These are phyloP conservation scores for Penicillium sp. DNA, from an alignment of 2,329 filamentous ascomycete genomes.

Conservation along the genomic window DNA sequence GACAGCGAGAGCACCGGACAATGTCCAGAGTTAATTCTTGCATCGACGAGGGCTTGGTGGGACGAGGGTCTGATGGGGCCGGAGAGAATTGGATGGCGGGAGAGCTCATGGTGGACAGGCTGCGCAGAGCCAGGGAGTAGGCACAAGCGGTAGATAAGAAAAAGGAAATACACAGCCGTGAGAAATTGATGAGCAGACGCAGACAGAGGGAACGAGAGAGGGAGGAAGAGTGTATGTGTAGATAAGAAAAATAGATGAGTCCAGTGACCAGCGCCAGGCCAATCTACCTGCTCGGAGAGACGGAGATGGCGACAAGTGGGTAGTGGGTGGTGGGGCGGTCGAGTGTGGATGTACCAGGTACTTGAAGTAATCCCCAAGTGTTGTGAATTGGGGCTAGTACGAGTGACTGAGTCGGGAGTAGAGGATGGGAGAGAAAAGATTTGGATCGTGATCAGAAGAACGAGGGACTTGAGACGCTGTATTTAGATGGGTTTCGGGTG, in stretches of 20 bases:
- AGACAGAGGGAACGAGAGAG: no score
- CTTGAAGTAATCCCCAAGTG: no score
- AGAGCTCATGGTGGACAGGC: conserved; percentile 28
- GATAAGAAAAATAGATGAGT: no score
- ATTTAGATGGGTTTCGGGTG: neutral
- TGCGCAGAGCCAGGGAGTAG: neutral
- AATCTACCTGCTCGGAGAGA: no score
- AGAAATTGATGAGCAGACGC: no score
- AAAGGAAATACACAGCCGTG: no score
- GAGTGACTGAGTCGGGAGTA: neutral
- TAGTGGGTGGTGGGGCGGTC: no score
- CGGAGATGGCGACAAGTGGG: no score
- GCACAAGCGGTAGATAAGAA: neutral
- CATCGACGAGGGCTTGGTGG: conserved; percentile 21
- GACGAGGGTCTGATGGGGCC: conserved; percentile 18
- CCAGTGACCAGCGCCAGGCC: no score
- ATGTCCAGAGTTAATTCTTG: conserved; percentile 30
- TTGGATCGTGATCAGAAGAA: neutral
- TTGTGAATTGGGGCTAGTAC: no score
- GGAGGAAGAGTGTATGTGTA: no score
- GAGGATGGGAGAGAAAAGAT: neutral
- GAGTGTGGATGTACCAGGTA: no score
- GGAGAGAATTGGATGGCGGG: conserved; percentile 31
- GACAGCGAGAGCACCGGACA: conserved; percentile 45
- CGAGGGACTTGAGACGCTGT: neutral